Base-by-base conservation (phyloP, 768 basidiomycete species). In the Clitopilus passeckerianus region DNA sequence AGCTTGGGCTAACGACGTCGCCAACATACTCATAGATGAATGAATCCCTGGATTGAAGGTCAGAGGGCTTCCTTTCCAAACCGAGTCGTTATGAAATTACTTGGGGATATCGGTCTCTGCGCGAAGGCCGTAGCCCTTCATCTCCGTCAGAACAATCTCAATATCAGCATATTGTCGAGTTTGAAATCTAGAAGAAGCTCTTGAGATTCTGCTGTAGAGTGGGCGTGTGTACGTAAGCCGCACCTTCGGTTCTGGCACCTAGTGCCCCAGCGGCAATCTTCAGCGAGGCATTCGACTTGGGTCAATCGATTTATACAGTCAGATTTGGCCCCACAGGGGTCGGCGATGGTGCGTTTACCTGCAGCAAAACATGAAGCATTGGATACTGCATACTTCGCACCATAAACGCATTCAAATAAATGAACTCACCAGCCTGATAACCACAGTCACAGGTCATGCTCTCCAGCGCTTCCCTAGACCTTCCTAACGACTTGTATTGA, bases 21-120 rank as follows among this genome's bases (percentile, higher is more conserved):
- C 97, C 97, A 34, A 98, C 87, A 69, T 99, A 98, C 72, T 99
- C 97, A 70, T 98, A 98, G 58, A 99, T 90, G 74, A 99, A 94
- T 0, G 83, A 65, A 69, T 98, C 95, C 65, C 95, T 98, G 70
- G 12, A 46, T 46, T 46, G 53, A 56, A 12, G 63, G 61, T 57
- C 58, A 57, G 37, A 66, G n/a, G n/a, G 50, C 58, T 59, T 34
- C 15, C 7, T 14, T 27, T 22, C 27, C 18, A 33, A 37, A 12
- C 23, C 27, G 41, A 34, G 61, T 53, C 27, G 24, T 41, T 43
- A 27, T 24, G 27, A 27, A 76, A 86, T 63, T 66, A 92, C 90
- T 80, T 89, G 37, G 74, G 72, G 61, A 93, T 68, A 71, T 86
- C 86, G 59, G 68, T 72, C 57, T 80, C 89, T 20, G 93, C 92